Conservation (phyloP, 2,329 filamentous ascomycete species). For the Clonostachys rosea region DNA sequence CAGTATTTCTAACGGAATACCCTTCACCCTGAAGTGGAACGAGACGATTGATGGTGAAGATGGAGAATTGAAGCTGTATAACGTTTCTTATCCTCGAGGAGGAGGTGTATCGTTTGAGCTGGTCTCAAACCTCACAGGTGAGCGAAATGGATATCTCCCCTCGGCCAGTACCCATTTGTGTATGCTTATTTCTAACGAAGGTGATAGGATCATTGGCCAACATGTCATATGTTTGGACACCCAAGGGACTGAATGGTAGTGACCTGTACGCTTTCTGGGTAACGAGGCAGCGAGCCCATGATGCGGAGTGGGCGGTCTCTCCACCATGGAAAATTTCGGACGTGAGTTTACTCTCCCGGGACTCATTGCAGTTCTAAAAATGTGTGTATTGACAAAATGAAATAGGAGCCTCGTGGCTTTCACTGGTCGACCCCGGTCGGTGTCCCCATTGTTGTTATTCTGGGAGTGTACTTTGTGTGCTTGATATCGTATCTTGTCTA, state of each 20-base stretch:
- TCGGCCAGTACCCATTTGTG: not conserved
- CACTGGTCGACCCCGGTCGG: constrained; percentile 19
- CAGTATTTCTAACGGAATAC: constrained; percentile 21
- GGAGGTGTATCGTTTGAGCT: constrained; percentile 19
- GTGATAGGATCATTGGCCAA: constrained; percentile 14
- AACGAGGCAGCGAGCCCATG: constrained; percentile 10
- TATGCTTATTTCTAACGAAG: not conserved
- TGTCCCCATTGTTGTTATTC: constrained; percentile 19
- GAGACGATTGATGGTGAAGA: constrained; percentile 11
- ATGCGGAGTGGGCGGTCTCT: constrained; percentile 20
- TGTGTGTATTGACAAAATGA: not conserved
- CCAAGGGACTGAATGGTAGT: constrained; percentile 13
- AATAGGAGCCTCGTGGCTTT: constrained; percentile 10
- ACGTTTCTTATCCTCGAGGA: constrained; percentile 19
- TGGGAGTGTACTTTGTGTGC: constrained; percentile 18
- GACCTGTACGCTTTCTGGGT: constrained; percentile 22
- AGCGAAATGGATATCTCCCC: constrained; percentile 3
- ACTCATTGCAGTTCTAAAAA: not conserved
- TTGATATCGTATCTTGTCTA: constrained; percentile 17
- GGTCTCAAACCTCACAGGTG: constrained; percentile 21
- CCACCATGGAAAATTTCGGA: constrained; percentile 21
- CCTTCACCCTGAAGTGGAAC: constrained; percentile 21
- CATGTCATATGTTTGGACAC: constrained; percentile 18
- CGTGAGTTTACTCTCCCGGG: constrained; percentile 6
- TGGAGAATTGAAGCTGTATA: constrained; percentile 19